Percentiles rank a stretch among this genome's conserved stretches.
phyloP scores from a whole-genome alignment of 345 rosid genomes.

The Rhizophora apiculata region DNA sequence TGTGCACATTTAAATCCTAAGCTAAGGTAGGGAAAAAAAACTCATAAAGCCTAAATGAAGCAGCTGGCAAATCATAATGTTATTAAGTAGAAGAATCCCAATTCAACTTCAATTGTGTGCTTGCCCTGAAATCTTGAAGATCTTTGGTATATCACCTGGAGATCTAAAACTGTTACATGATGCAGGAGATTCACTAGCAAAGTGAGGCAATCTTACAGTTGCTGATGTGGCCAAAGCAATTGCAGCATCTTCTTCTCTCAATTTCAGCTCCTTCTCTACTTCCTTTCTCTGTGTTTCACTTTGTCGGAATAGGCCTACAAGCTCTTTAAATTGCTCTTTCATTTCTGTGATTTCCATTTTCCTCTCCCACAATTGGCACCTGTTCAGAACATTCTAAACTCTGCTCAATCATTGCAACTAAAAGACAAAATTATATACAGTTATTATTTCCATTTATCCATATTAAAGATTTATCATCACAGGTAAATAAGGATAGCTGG shows the following conservation, averaged over 20 bases:
- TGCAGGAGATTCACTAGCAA: conserved; percentile 1
- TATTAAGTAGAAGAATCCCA: background rate
- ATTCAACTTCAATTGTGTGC: conserved; percentile 2
- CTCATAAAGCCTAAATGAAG: background rate
- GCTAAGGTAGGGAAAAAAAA: background rate
- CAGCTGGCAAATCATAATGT: background rate
- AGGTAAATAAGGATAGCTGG: too few species aligned
- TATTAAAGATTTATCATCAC: too few species aligned
- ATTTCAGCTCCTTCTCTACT: conserved; percentile 73
- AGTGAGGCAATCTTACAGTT: conserved; percentile 39
- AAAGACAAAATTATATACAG: background rate
- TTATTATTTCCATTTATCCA: background rate
- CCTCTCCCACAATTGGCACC: conserved; percentile 94
- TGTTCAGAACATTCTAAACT: conserved; percentile 26
- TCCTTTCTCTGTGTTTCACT: conserved; percentile 80
- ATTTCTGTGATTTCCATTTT: conserved; percentile 86
- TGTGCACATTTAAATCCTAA: background rate
- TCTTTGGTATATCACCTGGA: conserved; percentile 3
- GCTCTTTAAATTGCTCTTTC: conserved; percentile 92
- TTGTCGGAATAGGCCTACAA: conserved; percentile 63
- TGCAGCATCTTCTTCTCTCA: conserved; percentile 72
- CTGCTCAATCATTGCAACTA: background rate
- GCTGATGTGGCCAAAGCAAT: conserved; percentile 61
- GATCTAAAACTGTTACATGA: conserved; percentile 3
- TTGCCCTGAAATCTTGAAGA: background rate